Base-by-base conservation (phyloP, 106 monocot genomes). In the Xerophyta viscosa region DNA sequence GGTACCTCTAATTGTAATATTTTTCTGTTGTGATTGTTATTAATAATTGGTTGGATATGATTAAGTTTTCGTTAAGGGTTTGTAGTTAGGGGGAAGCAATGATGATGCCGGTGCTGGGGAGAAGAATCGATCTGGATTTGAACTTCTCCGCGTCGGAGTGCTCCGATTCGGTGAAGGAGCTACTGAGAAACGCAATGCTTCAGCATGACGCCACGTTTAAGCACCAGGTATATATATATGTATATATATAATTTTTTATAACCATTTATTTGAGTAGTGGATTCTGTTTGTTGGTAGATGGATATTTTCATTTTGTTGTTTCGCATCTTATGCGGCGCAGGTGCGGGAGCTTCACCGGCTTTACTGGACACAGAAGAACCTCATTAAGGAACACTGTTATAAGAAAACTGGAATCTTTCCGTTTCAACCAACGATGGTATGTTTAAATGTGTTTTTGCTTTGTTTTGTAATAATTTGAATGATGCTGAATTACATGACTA, bases 281-380 rank as follows among this genome's bases (percentile, higher is more conserved):
- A 39, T 11, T 44, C 28, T 29, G 43, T 54, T 43, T 24, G 27
- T 28, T 15, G 10, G 15, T 62, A 52, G 36, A 29, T 7, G 25
- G 29, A 10, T 25, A 44, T 48, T 47, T n/a, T 18, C 21, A 23
- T 41, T 54, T 30, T 25, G 29, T 29, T 30, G 31, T 54, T 33
- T 33, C 7, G 33, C 33, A 6, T 33, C 15, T 39, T 8, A n/a
- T 8, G 39, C 28, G 36, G 6, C 68, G 30, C 53, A 88, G 88
- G 68, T 88, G 6, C 54, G 62, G 5, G 88, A 88, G 52, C 88
- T 83, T 4, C 83, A 88, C 72, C 74, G 78, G 3, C 53, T 88
- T 24, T 88, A 83, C 63, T 79, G 82, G 88, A 76, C 72, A 15
- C 88, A 87, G 64, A 86, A 69, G 54, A 77, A 59, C n/a, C 26